phyloP scores from a whole-genome alignment of 1,284 basidiomycete genomes.

The Grifola frondosa region DNA sequence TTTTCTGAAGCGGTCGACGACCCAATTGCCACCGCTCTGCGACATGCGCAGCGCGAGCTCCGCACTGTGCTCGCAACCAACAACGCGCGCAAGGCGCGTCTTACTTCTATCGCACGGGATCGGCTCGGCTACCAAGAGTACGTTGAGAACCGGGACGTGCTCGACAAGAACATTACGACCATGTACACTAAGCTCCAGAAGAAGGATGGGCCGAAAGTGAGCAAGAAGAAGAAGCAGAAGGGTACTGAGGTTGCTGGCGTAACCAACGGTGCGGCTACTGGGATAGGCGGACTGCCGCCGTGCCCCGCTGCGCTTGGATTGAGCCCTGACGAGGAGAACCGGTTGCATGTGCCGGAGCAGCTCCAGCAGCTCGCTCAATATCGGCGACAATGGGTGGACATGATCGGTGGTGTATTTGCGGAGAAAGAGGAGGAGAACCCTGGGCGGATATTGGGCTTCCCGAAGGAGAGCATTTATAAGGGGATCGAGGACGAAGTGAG shows the following conservation, averaged over 20 bases:
- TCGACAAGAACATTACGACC: conserved; percentile 80
- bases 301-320: conserved; percentile 69
- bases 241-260: conserved; percentile 42
- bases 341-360: conserved; percentile 67
- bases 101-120: conserved; percentile 80
- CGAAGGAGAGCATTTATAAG: conserved; percentile 69
- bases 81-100: conserved; percentile 75
- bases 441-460: conserved; percentile 73
- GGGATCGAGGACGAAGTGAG: conserved; percentile 67
- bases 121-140: conserved; percentile 91
- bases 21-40: conserved; percentile 87
- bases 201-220: conserved; percentile 64
- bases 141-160: conserved; percentile 71
- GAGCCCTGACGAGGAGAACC: conserved; percentile 63
- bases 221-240: conserved; percentile 70
- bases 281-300: conserved; percentile 33
- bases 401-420: conserved; percentile 66
- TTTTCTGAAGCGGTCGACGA: conserved; percentile 83
- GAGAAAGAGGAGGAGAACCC: conserved; percentile 61
- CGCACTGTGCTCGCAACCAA: conserved; percentile 77
- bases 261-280: conserved; percentile 29
- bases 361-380: conserved; percentile 70
- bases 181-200: conserved; percentile 73
- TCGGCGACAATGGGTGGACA: conserved; percentile 71
- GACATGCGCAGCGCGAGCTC: conserved; percentile 85